Base-by-base conservation (phyloP, 805 yeast species). In the Ogataea pini region DNA sequence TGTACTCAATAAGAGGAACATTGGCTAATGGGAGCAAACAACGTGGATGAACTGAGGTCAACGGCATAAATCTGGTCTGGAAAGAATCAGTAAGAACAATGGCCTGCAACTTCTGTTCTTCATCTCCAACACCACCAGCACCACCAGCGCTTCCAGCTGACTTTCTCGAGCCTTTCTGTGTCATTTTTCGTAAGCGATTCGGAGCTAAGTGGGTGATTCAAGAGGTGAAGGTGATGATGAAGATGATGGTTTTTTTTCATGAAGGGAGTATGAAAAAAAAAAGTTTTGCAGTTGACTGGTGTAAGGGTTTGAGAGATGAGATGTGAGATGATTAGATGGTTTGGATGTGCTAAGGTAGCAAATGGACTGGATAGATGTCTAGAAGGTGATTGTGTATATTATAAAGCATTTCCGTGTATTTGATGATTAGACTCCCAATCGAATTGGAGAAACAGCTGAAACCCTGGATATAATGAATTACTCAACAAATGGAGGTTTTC, bases 61-160 rank as follows among this genome's bases (percentile, higher is more conserved):
- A 73, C 7, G 99, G 99, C 87, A 86, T 83, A 68, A 94, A 94
- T 58, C 96, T 76, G 1, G 94, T 85, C 67, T 91, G 88, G 60
- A 88, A 94, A 17, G 97, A 88, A 69, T 94, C 99, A 13, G 96
- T 89, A 58, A 94, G 78, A 18, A 94, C 96, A 50, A 94, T 84
- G 4, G 99, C 99, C 71, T 92, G 98, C 48, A 94, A 76, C 59
- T 91, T 77, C 54, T 85, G 72, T 50, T 83, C 89, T 58, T 79
- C 78, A 47, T 82, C 88, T 0, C 39, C 2, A 16, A 28, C 42
- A 16, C 42, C 42, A 10, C 41, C 41, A 4, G 31, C 38, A 18
- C 14, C 49, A 16, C 47, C 29, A 18, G 38, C 36, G 24, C 40
- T 36, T 3, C 50, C 50, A 14, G 42, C 38, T 1, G 46, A 8